Base-by-base conservation (phyloP, 2,329 filamentous ascomycete genomes). In the Escovopsis sp. region DNA sequence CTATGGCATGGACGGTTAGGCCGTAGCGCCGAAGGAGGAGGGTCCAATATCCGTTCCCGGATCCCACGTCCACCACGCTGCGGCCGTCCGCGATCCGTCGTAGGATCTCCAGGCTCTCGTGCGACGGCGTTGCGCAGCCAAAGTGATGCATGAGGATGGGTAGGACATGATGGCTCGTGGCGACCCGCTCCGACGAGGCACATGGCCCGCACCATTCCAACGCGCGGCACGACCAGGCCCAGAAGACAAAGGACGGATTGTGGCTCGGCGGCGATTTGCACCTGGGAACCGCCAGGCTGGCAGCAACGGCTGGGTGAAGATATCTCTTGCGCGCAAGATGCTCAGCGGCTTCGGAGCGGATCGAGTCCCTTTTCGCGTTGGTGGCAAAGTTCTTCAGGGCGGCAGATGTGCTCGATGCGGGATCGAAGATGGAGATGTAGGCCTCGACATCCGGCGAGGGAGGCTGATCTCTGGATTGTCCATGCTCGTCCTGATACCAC, bases 91-190 rank as follows among this genome's bases (percentile, higher is more conserved):
- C 68, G 3, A 83, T 56, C 39, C 70, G 63, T 33, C 68, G 69
- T 30, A 86, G 67, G 19, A 81, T 63, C 47, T 71, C 64, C 11
- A 87, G 62, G 2, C 73, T 67, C 51, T 85, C 79, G 57, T 81
- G 80, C 9, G 72, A 75, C 0, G 82, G 82, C 18, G 77, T 77
- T 1, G 74, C 73, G 60, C 82, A 87, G 40, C 81, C 81, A 57
- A 86, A 86, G 59, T 87, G 82, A 61, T 86, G 82, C 69, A 85
- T 86, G 43, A 85, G 68, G 15, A 86, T 66, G 2, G 82, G 82
- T 8, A 86, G 68, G 6, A 84, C 66, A 51, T 82, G 80, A 59
- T 87, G 82, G 40, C 71, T 73, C 45, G 67, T 70, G 41, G 66
- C 68, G 4, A 72, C 68, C 26, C 66, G 60, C 12, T 65, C 66